Percentiles rank a stretch among this genome's conserved stretches.
Conservation (phyloP, 2,329 filamentous ascomycete species). For the Dactylellina parvicollis region DNA sequence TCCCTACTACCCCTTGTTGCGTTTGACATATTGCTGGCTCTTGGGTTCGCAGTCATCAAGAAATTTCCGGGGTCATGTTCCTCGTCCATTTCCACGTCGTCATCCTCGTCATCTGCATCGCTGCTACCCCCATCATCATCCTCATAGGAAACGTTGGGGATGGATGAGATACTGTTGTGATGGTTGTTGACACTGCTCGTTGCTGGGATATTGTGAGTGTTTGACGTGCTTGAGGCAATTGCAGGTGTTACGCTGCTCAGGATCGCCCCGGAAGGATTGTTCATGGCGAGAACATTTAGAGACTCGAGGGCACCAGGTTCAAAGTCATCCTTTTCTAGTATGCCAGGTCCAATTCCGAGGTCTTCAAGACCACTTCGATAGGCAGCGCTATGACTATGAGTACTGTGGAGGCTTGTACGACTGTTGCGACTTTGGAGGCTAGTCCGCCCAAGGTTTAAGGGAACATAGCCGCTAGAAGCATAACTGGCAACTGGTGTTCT, state of each 20-base stretch:
- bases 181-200: conserved; percentile 1
- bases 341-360: conserved; percentile 42
- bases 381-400: conserved; percentile 35
- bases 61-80: conserved; percentile 35
- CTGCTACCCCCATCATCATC: conserved; percentile 24
- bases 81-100: conserved; percentile 56
- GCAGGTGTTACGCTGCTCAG: conserved; percentile 35
- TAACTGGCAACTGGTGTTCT: conserved; percentile 43
- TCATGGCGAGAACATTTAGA: conserved; percentile 49
- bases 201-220: background rate
- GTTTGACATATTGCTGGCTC: conserved; percentile 42
- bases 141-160: conserved; percentile 26
- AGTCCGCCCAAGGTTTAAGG: conserved; percentile 35
- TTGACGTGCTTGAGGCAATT: conserved; percentile 20
- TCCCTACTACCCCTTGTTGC: conserved; percentile 35
- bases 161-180: conserved; percentile 10
- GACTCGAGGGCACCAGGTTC: conserved; percentile 48
- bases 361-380: conserved; percentile 43
- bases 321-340: conserved; percentile 51
- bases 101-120: conserved; percentile 56
- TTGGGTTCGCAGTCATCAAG: background rate
- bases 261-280: conserved; percentile 36
- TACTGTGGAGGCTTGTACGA: conserved; percentile 46
- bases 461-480: conserved; percentile 32
- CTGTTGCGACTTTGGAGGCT: conserved; percentile 48